A percentile compares a stretch with the other conserved stretches of the same genome.
Conservation (phyloP, 1,284 basidiomycete genomes). For the Puccinia hordei region DNA sequence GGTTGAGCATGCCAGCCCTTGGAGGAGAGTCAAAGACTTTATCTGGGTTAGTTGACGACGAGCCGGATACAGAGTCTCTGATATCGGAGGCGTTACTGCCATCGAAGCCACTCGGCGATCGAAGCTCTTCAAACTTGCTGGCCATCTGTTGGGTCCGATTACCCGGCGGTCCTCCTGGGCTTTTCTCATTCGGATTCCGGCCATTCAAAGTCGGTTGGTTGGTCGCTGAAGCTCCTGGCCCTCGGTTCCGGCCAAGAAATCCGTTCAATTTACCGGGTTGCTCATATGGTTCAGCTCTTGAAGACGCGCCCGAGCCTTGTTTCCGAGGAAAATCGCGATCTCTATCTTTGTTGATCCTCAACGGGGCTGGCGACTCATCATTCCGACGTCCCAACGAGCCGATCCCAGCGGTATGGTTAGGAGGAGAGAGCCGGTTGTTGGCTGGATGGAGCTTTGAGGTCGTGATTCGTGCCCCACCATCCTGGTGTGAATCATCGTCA, state of each 20-base stretch:
- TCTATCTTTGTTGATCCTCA: constrained; percentile 24
- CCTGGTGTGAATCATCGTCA: constrained; percentile 50
- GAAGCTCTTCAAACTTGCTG: constrained; percentile 41
- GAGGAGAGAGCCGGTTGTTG: neutral
- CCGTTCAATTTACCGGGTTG: neutral
- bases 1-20: constrained; percentile 1
- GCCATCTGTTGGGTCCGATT: constrained; percentile 1
- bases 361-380: constrained; percentile 12
- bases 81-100: constrained; percentile 42
- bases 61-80: constrained; percentile 42
- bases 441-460: neutral
- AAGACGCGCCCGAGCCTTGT: neutral
- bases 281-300: neutral
- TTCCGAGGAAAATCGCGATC: constrained; percentile 19
- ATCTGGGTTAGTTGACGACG: constrained; percentile 38
- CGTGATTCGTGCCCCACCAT: constrained; percentile 48
- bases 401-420: too few species aligned
- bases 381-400: neutral
- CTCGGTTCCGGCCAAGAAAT: neutral
- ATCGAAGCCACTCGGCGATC: constrained; percentile 44
- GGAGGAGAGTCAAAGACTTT: constrained; percentile 50
- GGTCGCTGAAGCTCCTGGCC: neutral
- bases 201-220: neutral
- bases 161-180: neutral
- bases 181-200: neutral